Base-by-base conservation (phyloP, 805 yeast genomes). In the Nakazawaea wickerhamii region DNA sequence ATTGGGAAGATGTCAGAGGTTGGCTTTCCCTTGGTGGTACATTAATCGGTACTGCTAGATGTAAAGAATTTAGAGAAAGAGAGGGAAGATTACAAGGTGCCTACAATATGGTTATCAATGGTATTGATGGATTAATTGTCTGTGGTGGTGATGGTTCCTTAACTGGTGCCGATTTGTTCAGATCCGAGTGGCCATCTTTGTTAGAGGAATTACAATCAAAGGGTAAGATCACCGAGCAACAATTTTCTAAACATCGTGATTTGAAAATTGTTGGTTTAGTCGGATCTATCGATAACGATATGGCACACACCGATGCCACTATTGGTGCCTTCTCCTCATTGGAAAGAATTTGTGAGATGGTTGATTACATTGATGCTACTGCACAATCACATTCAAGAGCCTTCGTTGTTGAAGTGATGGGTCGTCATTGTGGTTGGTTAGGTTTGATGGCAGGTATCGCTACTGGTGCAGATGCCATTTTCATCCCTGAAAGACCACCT, bases 101-200 rank as follows among this genome's bases (percentile, higher is more conserved):
- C 46, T 79, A 80, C 57, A 84, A 93, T 60, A 72, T 93, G 79
- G 81, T 93, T 53, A 68, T 71, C 11, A 77, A 81, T 55, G 98
- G 98, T 48, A 90, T 93, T 49, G 97, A 93, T 58, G 97, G 96
- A 1, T 71, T 93, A 46, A 81, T 93, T 48, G 97, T 93, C 13
- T 87, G 96, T 67, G 99, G 99, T 57, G 99, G 99, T 68, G 99
- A 93, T 63, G 99, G 99, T 40, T 90, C 98, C 1, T 72, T 93
- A 48, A 93, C 99, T 1, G 99, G 99, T 57, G 99, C 99, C 11
- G 98, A 93, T 62, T 66, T 84, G 50, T 89, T 93, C 72, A 79
- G 99, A 60, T 63, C 78, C 25, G 99, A 93, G 63, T 93, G 99
- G 99, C 96, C 97, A 2, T 73, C 84, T 6, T 73, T 93, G 51